phyloP scores from a whole-genome alignment of 1,139 yeast species.

The Chernovozyma sophiae-reginae region DNA sequence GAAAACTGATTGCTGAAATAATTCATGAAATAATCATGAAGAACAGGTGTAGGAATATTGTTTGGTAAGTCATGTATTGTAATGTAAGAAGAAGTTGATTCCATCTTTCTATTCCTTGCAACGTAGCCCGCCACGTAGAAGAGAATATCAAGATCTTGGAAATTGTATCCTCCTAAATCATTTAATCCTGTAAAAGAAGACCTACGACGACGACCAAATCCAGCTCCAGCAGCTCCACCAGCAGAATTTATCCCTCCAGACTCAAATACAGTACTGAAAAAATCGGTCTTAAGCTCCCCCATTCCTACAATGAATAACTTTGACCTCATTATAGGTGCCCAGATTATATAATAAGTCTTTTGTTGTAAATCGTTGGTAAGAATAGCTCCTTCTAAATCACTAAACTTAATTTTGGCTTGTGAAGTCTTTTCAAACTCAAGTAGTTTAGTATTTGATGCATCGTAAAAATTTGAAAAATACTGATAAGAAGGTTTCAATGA shows the following conservation, averaged over 20 bases:
- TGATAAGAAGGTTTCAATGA: conserved; percentile 34
- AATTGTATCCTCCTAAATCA: conserved; percentile 40
- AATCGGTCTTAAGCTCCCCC: conserved; percentile 34
- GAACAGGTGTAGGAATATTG: conserved; percentile 31
- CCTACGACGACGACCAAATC: conserved; percentile 25
- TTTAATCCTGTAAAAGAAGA: conserved; percentile 37
- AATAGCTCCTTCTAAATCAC: conserved; percentile 34
- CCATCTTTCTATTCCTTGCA: conserved; percentile 20
- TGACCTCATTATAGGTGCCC: conserved; percentile 23
- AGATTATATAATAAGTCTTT: conserved; percentile 33
- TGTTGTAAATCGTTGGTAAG: conserved; percentile 38
- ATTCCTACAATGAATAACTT: conserved; percentile 27
- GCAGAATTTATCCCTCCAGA: conserved; percentile 12
- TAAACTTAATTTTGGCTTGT: conserved; percentile 9
- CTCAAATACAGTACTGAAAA: conserved; percentile 10
- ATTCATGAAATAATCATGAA: conserved; percentile 36
- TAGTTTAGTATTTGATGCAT: too few relatives aligned
- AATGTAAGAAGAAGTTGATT: conserved; percentile 15
- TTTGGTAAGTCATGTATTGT: conserved; percentile 33
- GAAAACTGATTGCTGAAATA: conserved; percentile 27
- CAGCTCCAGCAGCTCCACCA: conserved; percentile 12
- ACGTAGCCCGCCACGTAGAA: conserved; percentile 29
- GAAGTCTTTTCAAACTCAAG: neutral
- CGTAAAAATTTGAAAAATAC: conserved; percentile 6
- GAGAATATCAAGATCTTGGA: conserved; percentile 39